Conservation (phyloP, 495 filamentous ascomycete genomes). For the Monascus purpureus region DNA sequence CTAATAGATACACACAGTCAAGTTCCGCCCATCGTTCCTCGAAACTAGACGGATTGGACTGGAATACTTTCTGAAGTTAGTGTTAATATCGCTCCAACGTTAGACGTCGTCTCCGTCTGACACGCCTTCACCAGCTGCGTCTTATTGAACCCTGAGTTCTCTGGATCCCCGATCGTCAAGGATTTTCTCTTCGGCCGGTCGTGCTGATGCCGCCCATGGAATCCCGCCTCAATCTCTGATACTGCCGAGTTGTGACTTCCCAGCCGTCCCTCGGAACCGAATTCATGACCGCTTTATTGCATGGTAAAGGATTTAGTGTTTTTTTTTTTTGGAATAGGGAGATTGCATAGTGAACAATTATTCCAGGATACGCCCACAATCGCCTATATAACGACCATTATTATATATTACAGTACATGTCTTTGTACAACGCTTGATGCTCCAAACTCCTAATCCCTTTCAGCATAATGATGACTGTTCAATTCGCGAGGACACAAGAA, state of each 20-base stretch:
- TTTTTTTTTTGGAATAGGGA: too few species aligned
- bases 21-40: slow-evolving; percentile 55
- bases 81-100: slow-evolving; percentile 1
- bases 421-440: neutral
- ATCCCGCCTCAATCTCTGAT: neutral
- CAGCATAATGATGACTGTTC: too few species aligned
- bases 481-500: too few species aligned
- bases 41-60: slow-evolving; percentile 51
- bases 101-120: neutral
- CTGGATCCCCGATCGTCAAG: slow-evolving; percentile 53
- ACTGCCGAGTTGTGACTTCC: too few species aligned
- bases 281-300: too few species aligned
- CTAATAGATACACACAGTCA: too few species aligned
- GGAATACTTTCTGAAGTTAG: slow-evolving; percentile 60
- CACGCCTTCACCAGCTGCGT: slow-evolving; percentile 45
- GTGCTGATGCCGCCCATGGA: slow-evolving; percentile 8
- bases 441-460: neutral
- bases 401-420: neutral
- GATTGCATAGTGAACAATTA: too few species aligned
- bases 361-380: too few species aligned
- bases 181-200: slow-evolving; percentile 48
- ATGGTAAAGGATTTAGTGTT: too few species aligned
- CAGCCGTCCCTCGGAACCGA: too few species aligned
- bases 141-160: slow-evolving; percentile 56
- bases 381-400: neutral